A percentile compares a stretch with the other conserved stretches of the same genome.
Evolutionary conservation across 331 rosid species (phyloP).

Genomic region (Quercus tomentella): DNA sequence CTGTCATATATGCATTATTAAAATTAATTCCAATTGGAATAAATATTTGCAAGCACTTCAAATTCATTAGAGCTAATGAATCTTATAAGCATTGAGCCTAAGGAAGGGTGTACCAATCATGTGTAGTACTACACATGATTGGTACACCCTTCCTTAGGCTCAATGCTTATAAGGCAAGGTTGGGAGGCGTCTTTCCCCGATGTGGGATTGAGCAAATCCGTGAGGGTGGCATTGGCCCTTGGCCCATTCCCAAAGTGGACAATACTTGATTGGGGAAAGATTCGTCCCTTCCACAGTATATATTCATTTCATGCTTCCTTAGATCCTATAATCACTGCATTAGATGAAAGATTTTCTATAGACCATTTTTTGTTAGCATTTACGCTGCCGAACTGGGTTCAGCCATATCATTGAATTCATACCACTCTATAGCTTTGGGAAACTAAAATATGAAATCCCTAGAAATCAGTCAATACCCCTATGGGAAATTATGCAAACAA

Average conservation of each 20-base stretch:
- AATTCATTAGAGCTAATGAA: background rate
- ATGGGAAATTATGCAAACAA: background rate
- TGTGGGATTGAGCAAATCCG: no score
- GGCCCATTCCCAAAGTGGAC: no score
- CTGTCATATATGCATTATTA: conserved; percentile 23
- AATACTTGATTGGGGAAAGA: no score
- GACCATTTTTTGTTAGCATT: background rate
- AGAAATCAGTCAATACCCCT: background rate
- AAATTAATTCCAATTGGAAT: conserved; percentile 5
- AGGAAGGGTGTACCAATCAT: no score
- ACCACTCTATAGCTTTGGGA: background rate
- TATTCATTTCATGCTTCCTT: background rate
- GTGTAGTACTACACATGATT: no score
- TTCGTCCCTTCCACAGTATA: no score
- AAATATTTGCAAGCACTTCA: background rate
- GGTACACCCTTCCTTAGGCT: no score
- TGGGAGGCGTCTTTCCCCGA: no score
- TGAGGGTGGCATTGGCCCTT: no score
- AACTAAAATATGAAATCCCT: background rate
- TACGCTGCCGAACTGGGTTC: background rate
- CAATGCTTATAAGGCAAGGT: no score
- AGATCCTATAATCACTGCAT: background rate
- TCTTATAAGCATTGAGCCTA: no score
- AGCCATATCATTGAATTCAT: background rate
- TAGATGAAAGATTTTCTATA: background rate